Evolutionary conservation across 176 grass and related monocot genomes (phyloP), one percentile per base, ranked within the genome.

Genomic region (Zoysia pacifica): DNA sequence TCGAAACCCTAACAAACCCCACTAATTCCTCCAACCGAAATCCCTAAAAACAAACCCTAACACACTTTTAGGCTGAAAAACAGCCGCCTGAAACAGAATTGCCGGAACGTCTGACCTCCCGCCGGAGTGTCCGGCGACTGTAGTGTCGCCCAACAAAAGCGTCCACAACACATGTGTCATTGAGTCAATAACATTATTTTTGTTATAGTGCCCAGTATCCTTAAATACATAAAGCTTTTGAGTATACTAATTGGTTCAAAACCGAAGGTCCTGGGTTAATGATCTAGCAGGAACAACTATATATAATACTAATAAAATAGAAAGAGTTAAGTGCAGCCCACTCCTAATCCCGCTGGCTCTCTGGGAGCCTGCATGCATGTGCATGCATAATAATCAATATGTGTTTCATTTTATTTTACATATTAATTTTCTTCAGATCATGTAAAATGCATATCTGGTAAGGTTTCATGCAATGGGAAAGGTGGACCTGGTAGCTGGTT

Each of bases 361-460:
- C 59, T 36, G 59, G 36, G 59, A 62, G 20, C 20, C 20, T 10
- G 5, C 20, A 62, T 62, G 19, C 3, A 3, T 52, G 16, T 42
- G 5, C 7, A 9, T 52, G 75, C 8, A 55, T 62, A 37, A 35
- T 11, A 67, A 7, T 77, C 4, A 3, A 40, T 78, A 78, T 46
- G 10, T 60, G 35, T 42, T 76, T 13, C 4, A 61, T 75, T 59
- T 52, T 38, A 3, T 35, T 67, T 77, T 81, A 7, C 39, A 69
- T 78, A 87, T 66, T 77, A 18, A 59, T 86, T 97, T 72, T 60
- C 73, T 78, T 28, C 85, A 98, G 92, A 94, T 68, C 95, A 98
- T 81, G 67, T 62, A 69, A 98, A 91, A 82, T 98, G 95, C 68
- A 79, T 91, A 69, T 65, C 42, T 79, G 86, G 83, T 50, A 86